These are phyloP conservation scores for Polytolypa hystricis DNA, from an alignment of 2,329 filamentous ascomycete species.

Conservation along the genomic window DNA sequence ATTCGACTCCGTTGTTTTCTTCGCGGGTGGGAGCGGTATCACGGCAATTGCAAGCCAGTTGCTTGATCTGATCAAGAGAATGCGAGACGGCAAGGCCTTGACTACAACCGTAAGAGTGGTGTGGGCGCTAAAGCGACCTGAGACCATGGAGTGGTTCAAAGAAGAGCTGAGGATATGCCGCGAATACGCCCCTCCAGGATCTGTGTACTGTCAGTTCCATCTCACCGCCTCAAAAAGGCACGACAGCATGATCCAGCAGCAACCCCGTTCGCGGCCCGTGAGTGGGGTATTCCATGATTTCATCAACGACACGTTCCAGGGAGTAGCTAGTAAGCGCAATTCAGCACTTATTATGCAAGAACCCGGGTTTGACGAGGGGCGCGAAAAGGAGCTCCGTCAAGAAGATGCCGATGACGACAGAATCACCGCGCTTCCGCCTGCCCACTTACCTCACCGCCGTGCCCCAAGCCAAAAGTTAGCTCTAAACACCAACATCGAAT, in stretches of 20 bases:
- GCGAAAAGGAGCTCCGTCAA: constrained; percentile 64
- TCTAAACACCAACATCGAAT: constrained; percentile 13
- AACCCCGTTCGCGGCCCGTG: constrained; percentile 43
- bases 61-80: constrained; percentile 87
- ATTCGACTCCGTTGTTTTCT: constrained; percentile 86
- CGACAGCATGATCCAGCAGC: constrained; percentile 33
- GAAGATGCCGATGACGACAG: constrained; percentile 81
- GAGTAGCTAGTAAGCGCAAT: constrained; percentile 76
- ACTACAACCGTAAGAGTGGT: constrained; percentile 83
- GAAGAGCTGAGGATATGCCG: constrained; percentile 88
- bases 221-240: constrained; percentile 65
- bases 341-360: constrained; percentile 74
- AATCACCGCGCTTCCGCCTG: constrained; percentile 66
- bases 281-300: constrained; percentile 73
- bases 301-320: constrained; percentile 76
- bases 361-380: constrained; percentile 58
- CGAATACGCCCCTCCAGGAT: constrained; percentile 76
- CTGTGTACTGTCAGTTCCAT: constrained; percentile 88
- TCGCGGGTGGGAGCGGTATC: constrained; percentile 89
- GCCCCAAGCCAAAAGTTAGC: no score
- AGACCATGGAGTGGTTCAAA: constrained; percentile 96
- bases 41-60: constrained; percentile 88
- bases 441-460: constrained; percentile 15
- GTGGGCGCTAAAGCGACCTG: constrained; percentile 85
- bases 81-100: constrained; percentile 88